Base-by-base conservation (phyloP, 768 basidiomycete genomes). In the Galerina sulciceps region DNA sequence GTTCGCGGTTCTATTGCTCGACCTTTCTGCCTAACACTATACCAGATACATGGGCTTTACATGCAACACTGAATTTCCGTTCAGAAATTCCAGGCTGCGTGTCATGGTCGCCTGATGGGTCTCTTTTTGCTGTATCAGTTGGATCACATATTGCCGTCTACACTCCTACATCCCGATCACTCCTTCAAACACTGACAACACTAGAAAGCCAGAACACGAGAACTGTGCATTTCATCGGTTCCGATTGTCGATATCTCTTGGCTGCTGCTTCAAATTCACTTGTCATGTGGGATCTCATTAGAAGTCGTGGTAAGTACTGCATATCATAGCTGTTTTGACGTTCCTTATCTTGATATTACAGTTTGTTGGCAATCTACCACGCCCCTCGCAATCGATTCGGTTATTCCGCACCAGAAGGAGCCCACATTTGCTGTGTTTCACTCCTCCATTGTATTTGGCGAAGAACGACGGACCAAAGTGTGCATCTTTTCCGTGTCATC, bases 51-150 rank as follows among this genome's bases (percentile, higher is more conserved):
- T 99, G 95, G 96, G 80, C 87, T n/a, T 79, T 85, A 44, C 87
- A 90, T 49, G 89, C 93, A 2, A 84, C 86, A 1, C 81, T 92
- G 64, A 76, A 72, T 41, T 91, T 90, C 68, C 90, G 88, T 43
- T 77, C 80, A n/a, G 83, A 87, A 67, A 74, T 78, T 50, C 91
- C 94, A 34, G 79, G 78, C 53, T 80, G 86, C 61, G 77, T 83
- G 0, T 81, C 86, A 1, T 97, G 94, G 87, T 93, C 96, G 6
- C 81, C 80, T 4, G 97, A 99, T 70, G 89, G 86, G 9, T 95
- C 95, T 5, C 79, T 99, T 34, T 76, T 99, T 45, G 90, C 89
- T 11, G 81, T 96, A 18, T 79, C 88, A 11, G 81, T 90, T 52
- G 86, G 86, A 0, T 69, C 81, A 14, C 84, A 84, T 58, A 79